Percentiles rank a stretch among this genome's conserved stretches.
Evolutionary conservation across 179 eudicot genomes (phyloP).

Genomic region (Amaranthus tricolor): DNA sequence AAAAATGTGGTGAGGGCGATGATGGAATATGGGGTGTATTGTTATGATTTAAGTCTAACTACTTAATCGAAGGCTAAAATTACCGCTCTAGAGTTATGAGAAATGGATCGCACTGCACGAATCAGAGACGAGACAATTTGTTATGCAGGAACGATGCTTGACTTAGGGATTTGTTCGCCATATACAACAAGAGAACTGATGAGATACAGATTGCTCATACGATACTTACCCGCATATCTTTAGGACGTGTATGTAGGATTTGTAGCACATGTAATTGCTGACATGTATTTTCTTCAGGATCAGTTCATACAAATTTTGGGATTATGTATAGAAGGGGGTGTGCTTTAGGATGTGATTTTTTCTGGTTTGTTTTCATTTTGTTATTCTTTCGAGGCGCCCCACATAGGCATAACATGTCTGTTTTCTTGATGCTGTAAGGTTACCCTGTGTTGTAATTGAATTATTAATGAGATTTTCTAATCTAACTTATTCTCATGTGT

Average conservation of each 20-base stretch:
- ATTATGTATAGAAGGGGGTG: constrained; percentile 28
- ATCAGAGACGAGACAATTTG: constrained; percentile 3
- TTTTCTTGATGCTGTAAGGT: constrained; percentile 6
- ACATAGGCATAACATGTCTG: constrained; percentile 6
- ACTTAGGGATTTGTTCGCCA: not conserved
- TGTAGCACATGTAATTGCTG: not conserved
- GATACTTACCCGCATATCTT: not conserved
- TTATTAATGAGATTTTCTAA: constrained; percentile 12
- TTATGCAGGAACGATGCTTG: not conserved
- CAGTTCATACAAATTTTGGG: constrained; percentile 21
- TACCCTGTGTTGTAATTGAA: constrained; percentile 20
- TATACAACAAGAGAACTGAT: constrained; percentile 9
- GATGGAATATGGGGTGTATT: constrained; percentile 42
- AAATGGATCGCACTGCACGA: constrained; percentile 7
- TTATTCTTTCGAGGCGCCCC: constrained; percentile 11
- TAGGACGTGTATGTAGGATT: not conserved
- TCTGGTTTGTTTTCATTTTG: not conserved
- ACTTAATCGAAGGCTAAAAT: not conserved
- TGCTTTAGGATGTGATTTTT: not conserved
- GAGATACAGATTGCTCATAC: not conserved
- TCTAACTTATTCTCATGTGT: constrained; percentile 4
- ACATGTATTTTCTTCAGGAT: constrained; percentile 3
- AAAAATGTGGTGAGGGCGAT: constrained; percentile 75
- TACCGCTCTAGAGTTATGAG: constrained; percentile 1
- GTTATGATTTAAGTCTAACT: constrained; percentile 15